phyloP scores from a whole-genome alignment of 2,329 filamentous ascomycete genomes.

The Neodidymelliopsis sp. region DNA sequence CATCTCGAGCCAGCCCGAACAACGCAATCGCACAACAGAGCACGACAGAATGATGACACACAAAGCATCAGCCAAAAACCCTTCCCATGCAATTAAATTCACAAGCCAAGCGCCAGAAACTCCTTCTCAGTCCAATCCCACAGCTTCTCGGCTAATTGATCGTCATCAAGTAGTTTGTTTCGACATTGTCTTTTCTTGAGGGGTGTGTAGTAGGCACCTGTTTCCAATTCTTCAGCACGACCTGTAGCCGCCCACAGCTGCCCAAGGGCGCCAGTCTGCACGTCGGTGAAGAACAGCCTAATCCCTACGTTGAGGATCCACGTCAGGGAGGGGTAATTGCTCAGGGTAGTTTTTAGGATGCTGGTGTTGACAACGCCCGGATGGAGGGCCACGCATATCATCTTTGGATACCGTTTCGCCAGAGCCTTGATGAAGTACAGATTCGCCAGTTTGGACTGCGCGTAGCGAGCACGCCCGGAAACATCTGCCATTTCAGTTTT shows the following conservation, averaged over 20 bases:
- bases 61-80: too few relatives aligned
- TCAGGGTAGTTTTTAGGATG: background rate
- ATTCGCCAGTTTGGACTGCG: constrained; percentile 57
- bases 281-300: constrained; percentile 1
- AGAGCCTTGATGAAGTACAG: constrained; percentile 51
- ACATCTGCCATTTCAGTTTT: constrained; percentile 23
- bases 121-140: constrained; percentile 35
- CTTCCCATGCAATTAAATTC: background rate
- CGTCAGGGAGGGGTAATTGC: background rate
- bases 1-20: too few relatives aligned
- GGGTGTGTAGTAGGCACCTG: constrained; percentile 50
- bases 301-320: background rate
- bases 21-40: too few relatives aligned
- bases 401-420: constrained; percentile 50
- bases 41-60: too few relatives aligned
- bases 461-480: constrained; percentile 40
- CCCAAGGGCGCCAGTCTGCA: constrained; percentile 37
- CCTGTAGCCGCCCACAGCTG: constrained; percentile 54
- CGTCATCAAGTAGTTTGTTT: constrained; percentile 13
- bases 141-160: constrained; percentile 25
- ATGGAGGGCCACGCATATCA: constrained; percentile 52
- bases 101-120: constrained; percentile 13
- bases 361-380: constrained; percentile 55
- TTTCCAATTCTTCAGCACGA: constrained; percentile 43
- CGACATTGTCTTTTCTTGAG: constrained; percentile 33